Evolutionary conservation across 352 stramenopile species (phyloP), one percentile per base, ranked within the genome.

Genomic region (Halophytophthora polymorphica): DNA sequence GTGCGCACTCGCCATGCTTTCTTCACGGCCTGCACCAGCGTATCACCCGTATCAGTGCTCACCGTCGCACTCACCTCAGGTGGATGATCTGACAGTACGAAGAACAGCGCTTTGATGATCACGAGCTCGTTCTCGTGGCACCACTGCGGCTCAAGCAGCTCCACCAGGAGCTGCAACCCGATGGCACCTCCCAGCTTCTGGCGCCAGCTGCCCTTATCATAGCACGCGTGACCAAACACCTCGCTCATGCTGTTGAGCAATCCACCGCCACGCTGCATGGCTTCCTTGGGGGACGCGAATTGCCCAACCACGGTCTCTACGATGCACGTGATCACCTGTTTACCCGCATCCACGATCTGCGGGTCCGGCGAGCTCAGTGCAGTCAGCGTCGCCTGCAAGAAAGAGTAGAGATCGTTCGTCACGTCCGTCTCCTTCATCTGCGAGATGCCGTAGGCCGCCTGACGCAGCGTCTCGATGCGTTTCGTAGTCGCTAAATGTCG

Each of bases 111-210:
- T 34, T 92, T 91, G 15, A 89, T 62, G 43, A 96, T 91, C 21
- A 67, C 83, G 3, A 95, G 63, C 47, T 95, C 79, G 50, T 95
- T 95, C 63, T 94, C 83, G 43, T 90, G 85, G 46, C 77, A 90
- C 77, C 87, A 96, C 23, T 86, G 71, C 34, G 77, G 57, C 21
- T 70, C 76, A 21, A 96, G 55, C 10, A 61, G 34, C 25, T 90
- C 69, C 21, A 93, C 74, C 12, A 96, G 70, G 35, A 85, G 58
- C 19, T 71, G 57, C 12, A 96, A 57, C 4, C 83, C 86, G 28
- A 77, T 69, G n/a, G 78, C 76, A 46, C 83, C 83, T 5, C 85
- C 86, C 8, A 94, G 64, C 50, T 95, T 96, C 36, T 79, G 66
- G 8, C 84, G 77, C 86, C 86, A 96, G 29, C 73, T 90, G 29